Evolutionary conservation across 208 protist species (phyloP).

Genomic region (Wallacemonas sp.): DNA sequence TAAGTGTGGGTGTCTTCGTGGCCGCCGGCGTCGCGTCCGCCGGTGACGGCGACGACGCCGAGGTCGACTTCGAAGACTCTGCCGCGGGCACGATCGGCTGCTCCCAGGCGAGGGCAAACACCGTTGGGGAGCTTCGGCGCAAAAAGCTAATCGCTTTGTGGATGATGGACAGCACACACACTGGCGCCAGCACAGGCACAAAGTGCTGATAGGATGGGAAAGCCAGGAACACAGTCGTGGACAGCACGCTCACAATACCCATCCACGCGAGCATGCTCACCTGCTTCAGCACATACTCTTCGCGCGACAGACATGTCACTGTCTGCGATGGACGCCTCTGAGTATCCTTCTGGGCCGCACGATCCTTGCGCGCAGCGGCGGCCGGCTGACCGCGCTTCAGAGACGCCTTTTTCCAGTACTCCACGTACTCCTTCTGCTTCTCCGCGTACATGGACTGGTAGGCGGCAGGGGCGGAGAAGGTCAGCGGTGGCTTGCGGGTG

Average conservation of each 20-base stretch:
- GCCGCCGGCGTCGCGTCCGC: not conserved
- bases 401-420: not conserved
- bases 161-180: conserved; percentile 23
- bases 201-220: conserved; percentile 6
- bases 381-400: conserved; percentile 1
- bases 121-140: conserved; percentile 6
- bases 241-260: conserved; percentile 12
- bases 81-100: not conserved
- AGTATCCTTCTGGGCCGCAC: not conserved
- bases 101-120: conserved; percentile 7
- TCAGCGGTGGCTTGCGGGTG: conserved; percentile 24
- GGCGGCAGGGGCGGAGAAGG: conserved; percentile 27
- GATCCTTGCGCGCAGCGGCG: conserved; percentile 11
- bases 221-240: conserved; percentile 22
- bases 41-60: not conserved
- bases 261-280: conserved; percentile 30
- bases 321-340: not conserved
- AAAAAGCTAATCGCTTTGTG: conserved; percentile 10
- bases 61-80: not conserved
- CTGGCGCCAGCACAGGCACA: conserved; percentile 11
- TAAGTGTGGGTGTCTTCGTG: not conserved
- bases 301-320: conserved; percentile 38
- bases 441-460: conserved; percentile 10
- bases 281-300: conserved; percentile 71
- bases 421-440: conserved; percentile 14